Conservation (phyloP, 495 filamentous ascomycete genomes). For the Apodospora peruviana region DNA sequence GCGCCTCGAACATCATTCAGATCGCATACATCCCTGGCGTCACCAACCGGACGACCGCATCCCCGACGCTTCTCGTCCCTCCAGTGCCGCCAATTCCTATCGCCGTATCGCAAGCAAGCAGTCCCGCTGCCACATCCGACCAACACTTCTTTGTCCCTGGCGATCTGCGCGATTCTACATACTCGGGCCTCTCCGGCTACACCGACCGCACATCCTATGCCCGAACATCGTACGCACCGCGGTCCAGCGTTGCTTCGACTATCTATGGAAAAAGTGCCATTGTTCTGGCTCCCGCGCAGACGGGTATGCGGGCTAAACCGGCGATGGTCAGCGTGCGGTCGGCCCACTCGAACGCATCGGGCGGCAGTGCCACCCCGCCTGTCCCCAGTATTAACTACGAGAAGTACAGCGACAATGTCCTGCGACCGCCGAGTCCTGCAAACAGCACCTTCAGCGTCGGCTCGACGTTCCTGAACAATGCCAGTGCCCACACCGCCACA, state of each 20-base stretch:
- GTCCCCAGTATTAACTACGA: conserved; percentile 50
- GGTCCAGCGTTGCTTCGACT: conserved; percentile 83
- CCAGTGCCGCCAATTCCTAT: conserved; percentile 90
- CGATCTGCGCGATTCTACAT: conserved; percentile 84
- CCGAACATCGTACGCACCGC: conserved; percentile 60
- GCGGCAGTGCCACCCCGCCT: conserved; percentile 43
- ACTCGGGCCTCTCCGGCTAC: conserved; percentile 57
- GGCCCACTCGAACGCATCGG: conserved; percentile 40
- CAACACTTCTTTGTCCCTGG: conserved; percentile 93
- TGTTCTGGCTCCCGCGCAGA: conserved; percentile 70
- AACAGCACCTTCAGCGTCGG: conserved; percentile 55
- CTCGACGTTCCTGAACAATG: conserved; percentile 59
- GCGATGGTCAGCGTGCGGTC: conserved; percentile 86
- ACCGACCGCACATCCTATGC: conserved; percentile 63
- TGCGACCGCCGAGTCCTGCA: conserved; percentile 40
- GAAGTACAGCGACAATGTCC: conserved; percentile 36
- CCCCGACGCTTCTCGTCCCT: conserved; percentile 76
- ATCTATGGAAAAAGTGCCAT: conserved; percentile 86
- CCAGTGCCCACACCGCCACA: conserved; percentile 46
- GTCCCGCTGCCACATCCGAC: conserved; percentile 58
- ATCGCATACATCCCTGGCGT: conserved; percentile 98
- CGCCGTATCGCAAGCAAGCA: conserved; percentile 49
- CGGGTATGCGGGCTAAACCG: conserved; percentile 76
- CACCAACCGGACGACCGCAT: conserved; percentile 82
- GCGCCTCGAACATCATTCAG: conserved; percentile 97